phyloP scores from a whole-genome alignment of 2,329 filamentous ascomycete species.

The Beauveria sp. region DNA sequence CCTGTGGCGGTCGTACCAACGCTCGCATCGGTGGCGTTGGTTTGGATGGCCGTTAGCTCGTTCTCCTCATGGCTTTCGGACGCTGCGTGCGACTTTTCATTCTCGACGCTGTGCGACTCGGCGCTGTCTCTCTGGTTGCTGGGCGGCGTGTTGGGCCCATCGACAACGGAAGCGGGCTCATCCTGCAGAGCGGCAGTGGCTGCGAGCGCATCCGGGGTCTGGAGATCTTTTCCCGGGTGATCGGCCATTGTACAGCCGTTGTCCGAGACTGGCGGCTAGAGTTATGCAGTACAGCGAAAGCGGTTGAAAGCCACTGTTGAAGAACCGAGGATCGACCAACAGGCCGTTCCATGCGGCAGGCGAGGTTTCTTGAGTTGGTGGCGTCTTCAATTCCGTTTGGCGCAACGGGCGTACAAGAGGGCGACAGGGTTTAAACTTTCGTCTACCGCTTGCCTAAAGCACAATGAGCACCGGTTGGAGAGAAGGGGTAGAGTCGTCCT shows the following conservation, averaged over 20 bases:
- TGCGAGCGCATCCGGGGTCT: slow-evolving; percentile 3
- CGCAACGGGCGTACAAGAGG: neutral
- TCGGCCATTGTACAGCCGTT: neutral
- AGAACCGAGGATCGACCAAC: neutral
- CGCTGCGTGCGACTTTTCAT: slow-evolving; percentile 7
- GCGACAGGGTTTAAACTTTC: neutral
- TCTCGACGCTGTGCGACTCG: neutral
- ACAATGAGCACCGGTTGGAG: neutral
- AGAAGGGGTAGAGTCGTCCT: neutral
- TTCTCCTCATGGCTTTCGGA: slow-evolving; percentile 13
- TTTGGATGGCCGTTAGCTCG: slow-evolving; percentile 32
- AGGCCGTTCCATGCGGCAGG: neutral
- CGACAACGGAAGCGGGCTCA: neutral
- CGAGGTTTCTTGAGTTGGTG: neutral
- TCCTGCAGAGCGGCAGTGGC: neutral
- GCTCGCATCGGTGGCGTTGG: slow-evolving; percentile 47
- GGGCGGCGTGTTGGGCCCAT: neutral
- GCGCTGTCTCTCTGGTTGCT: slow-evolving; percentile 1
- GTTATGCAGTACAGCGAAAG: neutral
- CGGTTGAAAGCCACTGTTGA: neutral
- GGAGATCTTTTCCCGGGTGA: neutral
- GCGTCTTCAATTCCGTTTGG: neutral
- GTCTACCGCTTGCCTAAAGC: too few relatives aligned
- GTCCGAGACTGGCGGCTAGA: neutral
- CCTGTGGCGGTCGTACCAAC: slow-evolving; percentile 32